Conservation (phyloP, 352 stramenopile genomes). For the Phytophthora uliginosa region DNA sequence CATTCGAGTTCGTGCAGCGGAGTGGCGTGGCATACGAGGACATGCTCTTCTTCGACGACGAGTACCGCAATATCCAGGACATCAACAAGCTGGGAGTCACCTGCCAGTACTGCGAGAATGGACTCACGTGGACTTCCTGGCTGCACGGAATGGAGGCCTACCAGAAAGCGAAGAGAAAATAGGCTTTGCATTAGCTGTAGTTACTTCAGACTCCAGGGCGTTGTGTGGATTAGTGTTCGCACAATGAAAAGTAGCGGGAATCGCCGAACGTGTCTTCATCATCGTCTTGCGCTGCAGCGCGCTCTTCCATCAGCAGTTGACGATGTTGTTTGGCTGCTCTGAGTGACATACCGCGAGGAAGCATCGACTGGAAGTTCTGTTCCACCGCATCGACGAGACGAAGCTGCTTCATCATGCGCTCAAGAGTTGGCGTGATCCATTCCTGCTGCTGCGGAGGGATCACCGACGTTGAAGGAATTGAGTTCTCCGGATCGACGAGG, state of each 20-base stretch:
- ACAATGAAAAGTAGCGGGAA: slow-evolving; percentile 9
- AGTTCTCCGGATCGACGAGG: slow-evolving; percentile 42
- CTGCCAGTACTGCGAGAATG: slow-evolving; percentile 77
- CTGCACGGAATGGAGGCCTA: slow-evolving; percentile 70
- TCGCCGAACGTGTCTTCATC: slow-evolving; percentile 7
- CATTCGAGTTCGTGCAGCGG: slow-evolving; percentile 90
- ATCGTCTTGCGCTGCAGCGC: slow-evolving; percentile 8
- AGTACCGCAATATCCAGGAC: slow-evolving; percentile 82
- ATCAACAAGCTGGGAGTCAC: slow-evolving; percentile 79
- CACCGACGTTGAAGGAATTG: slow-evolving; percentile 46
- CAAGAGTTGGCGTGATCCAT: slow-evolving; percentile 30
- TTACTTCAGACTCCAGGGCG: no score
- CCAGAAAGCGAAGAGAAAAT: slow-evolving; percentile 53
- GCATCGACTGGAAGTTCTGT: slow-evolving; percentile 25
- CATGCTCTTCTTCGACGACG: slow-evolving; percentile 98
- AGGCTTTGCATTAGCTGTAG: neutral
- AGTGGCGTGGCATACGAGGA: slow-evolving; percentile 92
- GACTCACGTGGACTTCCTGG: slow-evolving; percentile 71
- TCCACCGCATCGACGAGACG: slow-evolving; percentile 21
- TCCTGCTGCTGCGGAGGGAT: slow-evolving; percentile 51
- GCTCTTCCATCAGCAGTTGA: slow-evolving; percentile 39
- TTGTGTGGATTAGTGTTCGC: slow-evolving; percentile 3
- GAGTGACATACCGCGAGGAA: slow-evolving; percentile 33
- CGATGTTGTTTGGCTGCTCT: slow-evolving; percentile 31
- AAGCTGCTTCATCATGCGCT: slow-evolving; percentile 2